Conservation (phyloP, 306 rosid genomes). For the cucumber (Cucumis sativus) region DNA sequence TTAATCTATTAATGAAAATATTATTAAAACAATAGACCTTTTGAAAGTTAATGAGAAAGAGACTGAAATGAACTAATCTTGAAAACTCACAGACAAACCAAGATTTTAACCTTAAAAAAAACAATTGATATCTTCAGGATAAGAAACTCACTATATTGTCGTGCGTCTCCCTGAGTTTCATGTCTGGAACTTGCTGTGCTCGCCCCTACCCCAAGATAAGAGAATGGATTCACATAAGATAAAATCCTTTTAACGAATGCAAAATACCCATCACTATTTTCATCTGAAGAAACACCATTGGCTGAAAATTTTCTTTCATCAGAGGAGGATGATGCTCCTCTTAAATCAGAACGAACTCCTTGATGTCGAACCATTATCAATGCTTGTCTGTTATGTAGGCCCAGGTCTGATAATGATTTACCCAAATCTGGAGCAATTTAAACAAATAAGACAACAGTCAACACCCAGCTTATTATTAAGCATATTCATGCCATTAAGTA, state of each 20-base stretch:
- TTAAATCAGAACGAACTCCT: constrained; percentile 7
- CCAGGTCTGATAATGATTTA: constrained; percentile 36
- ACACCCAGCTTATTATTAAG: background rate
- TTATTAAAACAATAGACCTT: background rate
- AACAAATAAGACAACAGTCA: background rate
- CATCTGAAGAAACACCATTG: constrained; percentile 17
- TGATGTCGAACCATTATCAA: constrained; percentile 33
- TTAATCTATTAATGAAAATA: too few relatives aligned
- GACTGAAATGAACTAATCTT: background rate
- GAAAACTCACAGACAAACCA: background rate
- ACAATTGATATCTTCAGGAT: background rate
- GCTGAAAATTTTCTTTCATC: constrained; percentile 8
- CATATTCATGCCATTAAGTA: background rate
- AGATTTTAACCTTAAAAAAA: background rate
- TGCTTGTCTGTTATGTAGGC: constrained; percentile 40
- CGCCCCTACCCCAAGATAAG: constrained; percentile 35
- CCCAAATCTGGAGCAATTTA: constrained; percentile 24
- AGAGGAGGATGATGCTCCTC: constrained; percentile 8
- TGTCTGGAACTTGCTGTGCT: constrained; percentile 23
- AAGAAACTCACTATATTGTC: constrained; percentile 30
- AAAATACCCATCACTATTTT: constrained; percentile 30
- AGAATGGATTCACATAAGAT: constrained; percentile 42
- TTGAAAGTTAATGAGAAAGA: background rate
- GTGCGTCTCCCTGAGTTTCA: constrained; percentile 18
- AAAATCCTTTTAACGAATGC: constrained; percentile 20